These are phyloP conservation scores for Astraeus odoratus DNA, from an alignment of 768 basidiomycete species.

Conservation along the genomic window DNA sequence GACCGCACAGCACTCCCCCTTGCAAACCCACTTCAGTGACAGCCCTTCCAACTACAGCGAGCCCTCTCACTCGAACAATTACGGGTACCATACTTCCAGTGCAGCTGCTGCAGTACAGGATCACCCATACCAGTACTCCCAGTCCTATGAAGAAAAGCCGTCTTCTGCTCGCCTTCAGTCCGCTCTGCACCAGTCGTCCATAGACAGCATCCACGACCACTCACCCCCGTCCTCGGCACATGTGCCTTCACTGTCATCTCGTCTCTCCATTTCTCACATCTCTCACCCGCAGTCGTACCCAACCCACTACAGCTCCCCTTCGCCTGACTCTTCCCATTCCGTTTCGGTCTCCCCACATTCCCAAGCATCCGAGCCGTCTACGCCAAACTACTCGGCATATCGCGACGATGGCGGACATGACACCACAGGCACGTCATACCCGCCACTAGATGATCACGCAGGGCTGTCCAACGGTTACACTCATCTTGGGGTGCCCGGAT, in stretches of 20 bases:
- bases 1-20: constrained; percentile 22
- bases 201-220: constrained; percentile 22
- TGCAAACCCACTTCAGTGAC: constrained; percentile 24
- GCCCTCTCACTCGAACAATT: constrained; percentile 26
- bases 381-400: constrained; percentile 37
- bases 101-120: constrained; percentile 17
- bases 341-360: constrained; percentile 38
- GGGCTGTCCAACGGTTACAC: constrained; percentile 25
- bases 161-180: constrained; percentile 25
- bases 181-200: constrained; percentile 21
- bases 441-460: constrained; percentile 28
- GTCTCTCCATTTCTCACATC: constrained; percentile 55
- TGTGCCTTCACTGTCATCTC: constrained; percentile 37
- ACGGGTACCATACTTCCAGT: constrained; percentile 22
- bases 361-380: constrained; percentile 24
- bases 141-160: constrained; percentile 24
- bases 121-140: constrained; percentile 21
- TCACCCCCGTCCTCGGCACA: constrained; percentile 26
- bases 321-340: constrained; percentile 47
- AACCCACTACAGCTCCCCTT: constrained; percentile 35
- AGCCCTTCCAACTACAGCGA: constrained; percentile 25
- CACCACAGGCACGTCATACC: constrained; percentile 33
- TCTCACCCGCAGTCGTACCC: constrained; percentile 47
- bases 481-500: constrained; percentile 7
- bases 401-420: constrained; percentile 30